Evolutionary conservation across 495 filamentous ascomycete genomes (phyloP), one percentile per base, ranked within the genome.

Genomic region (Aspergillus leporis): DNA sequence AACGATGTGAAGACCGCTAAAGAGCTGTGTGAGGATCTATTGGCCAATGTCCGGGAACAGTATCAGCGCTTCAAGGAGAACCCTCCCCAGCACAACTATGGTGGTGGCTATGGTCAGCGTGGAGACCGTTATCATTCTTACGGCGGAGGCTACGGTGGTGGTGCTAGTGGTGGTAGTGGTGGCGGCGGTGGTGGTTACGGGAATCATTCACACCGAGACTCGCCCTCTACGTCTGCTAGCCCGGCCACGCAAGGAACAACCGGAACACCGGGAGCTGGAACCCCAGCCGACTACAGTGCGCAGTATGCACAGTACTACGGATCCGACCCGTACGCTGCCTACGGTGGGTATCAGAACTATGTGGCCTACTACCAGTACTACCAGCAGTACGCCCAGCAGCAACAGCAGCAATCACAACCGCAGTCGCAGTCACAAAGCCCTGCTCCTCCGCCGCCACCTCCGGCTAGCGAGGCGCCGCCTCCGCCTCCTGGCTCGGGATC

Each of bases 1-100:
- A 81, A 83, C 41, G 88, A 93, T 72, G 93, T 98, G n/a, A 79
- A 92, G 59, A 82, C 84, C 56, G 94, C 92, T 36, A 95, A 91
- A 67, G 88, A 88, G 56, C 86, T 97, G 38, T 97, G 93, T 68
- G 83, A 92, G 65, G 91, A 96, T 56, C 81, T 98, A 14, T 77
- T 98, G 30, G 73, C 72, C 32, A 94, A 93, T 59, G 94, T 98
- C 16, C 85, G 84, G 61, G 82, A 90, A 52, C 85, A 93, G 62
- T 97, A 97, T 66, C 87, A 97, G 65, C 82, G 85, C 21, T 95
- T 94, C 78, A 98, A 97, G 74, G 86, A 84, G 61, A 88, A 92
- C 23, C 90, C 90, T 10, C 85, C 84, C 25, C 90, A 89, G 48
- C 88, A 88, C 51, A 81, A 77, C 58, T 81, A 83, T 56, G 76